Evolutionary conservation across 202 grass and related monocot genomes (phyloP), one percentile per base, ranked within the genome.

Genomic region (Saccharum hybrid): DNA sequence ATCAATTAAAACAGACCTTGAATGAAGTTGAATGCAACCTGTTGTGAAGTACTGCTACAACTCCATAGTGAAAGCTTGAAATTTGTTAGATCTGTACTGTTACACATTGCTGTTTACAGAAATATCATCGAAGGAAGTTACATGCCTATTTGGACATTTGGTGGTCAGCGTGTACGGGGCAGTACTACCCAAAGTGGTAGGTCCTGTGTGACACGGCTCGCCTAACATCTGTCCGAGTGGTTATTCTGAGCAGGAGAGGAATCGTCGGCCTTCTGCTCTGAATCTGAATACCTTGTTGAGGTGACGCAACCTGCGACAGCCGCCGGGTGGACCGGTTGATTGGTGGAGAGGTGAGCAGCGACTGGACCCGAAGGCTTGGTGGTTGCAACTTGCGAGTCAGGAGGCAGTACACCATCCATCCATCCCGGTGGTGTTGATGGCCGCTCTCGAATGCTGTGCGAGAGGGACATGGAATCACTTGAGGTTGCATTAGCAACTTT

Each of bases 321-420:
- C 31, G 41, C 26, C 26, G 18, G 74, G 76, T 9, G 13, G 59
- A 18, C 33, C 19, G 49, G 51, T 30, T 71, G 36, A 83, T 80
- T 75, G 84, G 83, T 68, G 79, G 72, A 46, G 59, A 86, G 82
- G 63, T 83, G 83, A 26, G 74, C 83, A 54, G 68, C 83, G 72
- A 59, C 52, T 31, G 74, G 79, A 79, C 83, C 80, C 45, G 3
- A 7, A 45, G 19, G 60, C 63, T 49, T 39, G 12, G 11, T 18
- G 46, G 59, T 82, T 81, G 66, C 69, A 72, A 66, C 45, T 28
- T 72, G 87, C 0, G 48, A 18, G 48, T 51, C 48, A 51, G 48
- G 48, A 51, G 15, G 48, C 48, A 51, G 48, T 51, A 51, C 48
- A 51, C 46, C 46, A 49, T 49, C 48, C 45, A 37, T 48, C 13